These are phyloP conservation scores for Saccharomycopsis babjevae DNA, from an alignment of 805 yeast genomes.

Conservation along the genomic window DNA sequence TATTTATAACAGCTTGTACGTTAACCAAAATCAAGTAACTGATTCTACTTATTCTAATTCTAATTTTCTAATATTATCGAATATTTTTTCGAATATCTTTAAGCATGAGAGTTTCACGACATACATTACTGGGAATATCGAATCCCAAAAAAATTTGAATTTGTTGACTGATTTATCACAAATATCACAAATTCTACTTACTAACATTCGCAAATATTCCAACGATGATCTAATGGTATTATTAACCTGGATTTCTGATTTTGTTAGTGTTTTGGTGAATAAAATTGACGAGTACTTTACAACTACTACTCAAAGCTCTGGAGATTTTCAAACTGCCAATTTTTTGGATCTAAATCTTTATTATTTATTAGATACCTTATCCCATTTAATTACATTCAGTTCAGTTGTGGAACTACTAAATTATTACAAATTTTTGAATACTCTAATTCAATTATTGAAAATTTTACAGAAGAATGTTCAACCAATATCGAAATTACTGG, in stretches of 20 bases:
- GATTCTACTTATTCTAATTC: neutral
- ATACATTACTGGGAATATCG: slow-evolving; percentile 17
- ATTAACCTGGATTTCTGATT: slow-evolving; percentile 10
- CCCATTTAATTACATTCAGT: slow-evolving; percentile 33
- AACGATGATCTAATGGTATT: slow-evolving; percentile 5
- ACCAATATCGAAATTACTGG: slow-evolving; percentile 14
- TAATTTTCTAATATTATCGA: slow-evolving; percentile 20
- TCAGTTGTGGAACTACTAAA: slow-evolving; percentile 32
- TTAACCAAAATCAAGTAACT: neutral
- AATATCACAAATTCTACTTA: slow-evolving; percentile 28
- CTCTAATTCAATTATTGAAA: slow-evolving; percentile 30
- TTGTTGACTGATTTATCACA: slow-evolving; percentile 20
- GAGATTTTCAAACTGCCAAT: neutral
- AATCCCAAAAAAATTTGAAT: neutral
- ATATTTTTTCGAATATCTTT: slow-evolving; percentile 21
- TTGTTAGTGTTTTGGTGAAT: neutral
- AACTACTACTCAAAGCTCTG: neutral
- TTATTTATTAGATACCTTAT: slow-evolving; percentile 31
- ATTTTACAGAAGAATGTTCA: slow-evolving; percentile 33
- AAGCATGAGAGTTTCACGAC: slow-evolving; percentile 28
- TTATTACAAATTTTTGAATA: slow-evolving; percentile 29
- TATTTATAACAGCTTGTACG: neutral
- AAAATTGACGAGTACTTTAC: neutral
- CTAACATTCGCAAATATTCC: slow-evolving; percentile 20
- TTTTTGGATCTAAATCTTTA: neutral